Percentiles rank a stretch among this genome's conserved stretches.
Evolutionary conservation across 1,284 basidiomycete species (phyloP).

Genomic region (Ganoderma meredithae): DNA sequence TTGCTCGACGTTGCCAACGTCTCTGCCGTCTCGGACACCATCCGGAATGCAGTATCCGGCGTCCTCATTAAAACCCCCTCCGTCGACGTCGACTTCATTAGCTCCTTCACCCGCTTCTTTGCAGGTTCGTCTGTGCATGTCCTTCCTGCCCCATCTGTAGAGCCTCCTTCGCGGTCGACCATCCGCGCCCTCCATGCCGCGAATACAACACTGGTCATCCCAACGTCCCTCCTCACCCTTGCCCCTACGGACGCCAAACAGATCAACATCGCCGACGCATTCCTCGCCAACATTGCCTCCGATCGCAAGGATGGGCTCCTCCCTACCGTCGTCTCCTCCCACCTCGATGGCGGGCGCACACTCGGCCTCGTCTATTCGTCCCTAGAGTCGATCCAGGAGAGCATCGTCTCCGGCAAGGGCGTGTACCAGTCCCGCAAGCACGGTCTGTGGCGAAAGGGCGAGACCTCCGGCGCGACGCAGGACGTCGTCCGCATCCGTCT

Average conservation of each 20-base stretch:
- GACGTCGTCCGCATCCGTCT: constrained; percentile 83
- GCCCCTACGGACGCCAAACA: constrained; percentile 59
- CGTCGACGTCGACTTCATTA: constrained; percentile 73
- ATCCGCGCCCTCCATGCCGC: constrained; percentile 65
- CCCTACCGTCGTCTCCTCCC: constrained; percentile 88
- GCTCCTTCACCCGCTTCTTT: constrained; percentile 80
- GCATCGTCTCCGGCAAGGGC: constrained; percentile 89
- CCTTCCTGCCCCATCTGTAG: constrained; percentile 51
- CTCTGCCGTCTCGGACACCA: constrained; percentile 77
- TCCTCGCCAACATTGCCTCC: constrained; percentile 82
- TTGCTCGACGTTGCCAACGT: constrained; percentile 76
- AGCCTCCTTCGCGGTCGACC: constrained; percentile 57
- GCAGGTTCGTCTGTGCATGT: constrained; percentile 68
- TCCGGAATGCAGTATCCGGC: constrained; percentile 76
- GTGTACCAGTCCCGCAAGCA: constrained; percentile 98
- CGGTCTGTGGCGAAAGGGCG: constrained; percentile 97
- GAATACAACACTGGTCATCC: constrained; percentile 76
- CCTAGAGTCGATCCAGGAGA: constrained; percentile 83
- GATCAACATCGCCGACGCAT: constrained; percentile 85
- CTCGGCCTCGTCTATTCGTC: constrained; percentile 99
- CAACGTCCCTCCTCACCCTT: constrained; percentile 76
- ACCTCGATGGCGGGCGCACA: constrained; percentile 75
- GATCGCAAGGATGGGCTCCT: constrained; percentile 95
- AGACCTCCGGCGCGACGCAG: constrained; percentile 95
- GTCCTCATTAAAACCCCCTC: constrained; percentile 77